Evolutionary conservation across 768 basidiomycete species (phyloP), one percentile per base, ranked within the genome.

Genomic region (Russula griseocarnosa): DNA sequence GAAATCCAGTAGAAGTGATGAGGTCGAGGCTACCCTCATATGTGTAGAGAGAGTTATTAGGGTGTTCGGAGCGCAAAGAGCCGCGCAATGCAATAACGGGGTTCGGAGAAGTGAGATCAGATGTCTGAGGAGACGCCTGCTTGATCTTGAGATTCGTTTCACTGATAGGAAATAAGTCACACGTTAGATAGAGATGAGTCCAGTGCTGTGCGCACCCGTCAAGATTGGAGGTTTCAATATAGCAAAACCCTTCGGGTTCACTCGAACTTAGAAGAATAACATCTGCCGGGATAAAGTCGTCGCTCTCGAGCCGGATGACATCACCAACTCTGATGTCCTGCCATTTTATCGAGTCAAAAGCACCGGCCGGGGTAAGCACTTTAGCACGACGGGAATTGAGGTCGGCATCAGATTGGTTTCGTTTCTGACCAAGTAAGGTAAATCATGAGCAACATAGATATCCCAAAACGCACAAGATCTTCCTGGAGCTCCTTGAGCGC

Each of bases 141-240:
- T 99, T 99, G 76, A 99, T 98, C 79, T 98, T 99, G 69, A 99
- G 82, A 71, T 98, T 98, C 5, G 97, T 99, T 78, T 98, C 97
- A 28, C 94, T 94, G 69, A 14, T 14, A 38, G 42, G 14, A 38
- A 63, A 32, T 53, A 36, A 58, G 28, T 13, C 51, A 53, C 38
- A 51, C 20, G 28, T 22, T 11, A 44, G 40, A 62, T 58, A 55
- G 47, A 14, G 20, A 36, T n/a, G 5, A 9, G 50, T 28, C n/a
- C 36, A 30, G 5, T 24, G 34, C 24, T 13, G 68, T 77, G 68
- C 79, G 66, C 60, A 95, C 94, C 96, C 97, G 71, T 99, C 97
- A 30, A 99, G 81, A 74, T 99, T 99, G 8, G 92, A 90, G 0
- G 97, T 99, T 75, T 99, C 97, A 66, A 98, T 92, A 73, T 98